phyloP scores from a whole-genome alignment of 768 basidiomycete genomes.

The Naganishia friedmannii region DNA sequence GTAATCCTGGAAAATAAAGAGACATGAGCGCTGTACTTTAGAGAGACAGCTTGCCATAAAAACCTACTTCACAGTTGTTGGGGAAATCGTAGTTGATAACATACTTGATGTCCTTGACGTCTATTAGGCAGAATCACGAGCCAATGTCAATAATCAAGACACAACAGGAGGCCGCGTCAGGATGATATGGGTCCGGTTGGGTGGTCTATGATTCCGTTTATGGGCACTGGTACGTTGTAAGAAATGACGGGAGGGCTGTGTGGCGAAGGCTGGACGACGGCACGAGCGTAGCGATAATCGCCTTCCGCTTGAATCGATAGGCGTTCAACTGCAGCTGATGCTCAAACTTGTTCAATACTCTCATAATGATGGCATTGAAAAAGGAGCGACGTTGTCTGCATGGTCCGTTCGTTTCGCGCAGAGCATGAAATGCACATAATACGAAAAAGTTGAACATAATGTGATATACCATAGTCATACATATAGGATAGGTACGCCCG shows the following conservation, averaged over 20 bases:
- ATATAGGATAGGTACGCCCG: conserved; percentile 22
- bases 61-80: conserved; percentile 19
- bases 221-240: too few relatives aligned
- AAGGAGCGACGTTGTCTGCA: conserved; percentile 14
- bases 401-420: conserved; percentile 12
- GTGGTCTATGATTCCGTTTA: too few relatives aligned
- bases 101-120: conserved; percentile 98
- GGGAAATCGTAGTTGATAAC: conserved; percentile 60
- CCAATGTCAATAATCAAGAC: conserved; percentile 4
- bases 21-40: conserved; percentile 77
- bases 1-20: conserved; percentile 84
- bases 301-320: not conserved
- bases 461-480: conserved; percentile 23
- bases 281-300: not conserved
- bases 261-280: not conserved
- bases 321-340: conserved; percentile 2
- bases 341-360: conserved; percentile 7
- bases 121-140: conserved; percentile 55
- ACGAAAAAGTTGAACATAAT: conserved; percentile 20
- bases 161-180: not conserved
- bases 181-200: too few relatives aligned
- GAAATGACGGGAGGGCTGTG: too few relatives aligned
- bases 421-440: conserved; percentile 21
- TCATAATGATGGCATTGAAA: conserved; percentile 6
- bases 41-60: conserved; percentile 31